Conservation (phyloP, 1,284 basidiomycete species). For the Cryptococcus sp. region DNA sequence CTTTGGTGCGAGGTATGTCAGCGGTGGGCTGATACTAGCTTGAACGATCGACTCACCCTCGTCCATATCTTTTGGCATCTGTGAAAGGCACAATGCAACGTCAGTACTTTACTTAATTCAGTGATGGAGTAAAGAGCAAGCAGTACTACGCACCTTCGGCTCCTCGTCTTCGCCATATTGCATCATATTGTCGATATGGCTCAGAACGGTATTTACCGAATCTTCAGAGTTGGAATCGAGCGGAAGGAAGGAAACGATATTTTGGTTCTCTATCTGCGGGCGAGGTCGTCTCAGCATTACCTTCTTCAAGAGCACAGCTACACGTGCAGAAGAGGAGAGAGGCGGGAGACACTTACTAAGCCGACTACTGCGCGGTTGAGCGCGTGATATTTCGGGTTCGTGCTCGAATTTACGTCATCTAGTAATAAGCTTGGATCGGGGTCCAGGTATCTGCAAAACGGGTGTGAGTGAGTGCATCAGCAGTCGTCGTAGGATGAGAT, state of each 20-base stretch:
- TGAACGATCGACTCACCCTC: conserved; percentile 64
- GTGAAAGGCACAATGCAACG: not conserved
- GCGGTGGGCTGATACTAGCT: not conserved
- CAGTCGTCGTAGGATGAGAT: not conserved
- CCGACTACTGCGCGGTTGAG: conserved; percentile 94
- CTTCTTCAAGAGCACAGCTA: conserved; percentile 5
- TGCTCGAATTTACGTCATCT: conserved; percentile 63
- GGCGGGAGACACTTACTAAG: conserved; percentile 62
- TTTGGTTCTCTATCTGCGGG: conserved; percentile 92
- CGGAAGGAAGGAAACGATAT: conserved; percentile 94
- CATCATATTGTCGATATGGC: conserved; percentile 96
- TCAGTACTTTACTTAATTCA: not conserved
- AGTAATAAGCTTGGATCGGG: conserved; percentile 91
- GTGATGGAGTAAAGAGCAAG: not conserved
- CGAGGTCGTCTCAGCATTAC: conserved; percentile 4
- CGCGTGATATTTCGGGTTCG: conserved; percentile 86
- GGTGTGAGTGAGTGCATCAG: too few relatives aligned
- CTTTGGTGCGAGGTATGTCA: conserved; percentile 13
- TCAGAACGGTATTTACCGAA: conserved; percentile 84
- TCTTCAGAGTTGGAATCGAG: conserved; percentile 89
- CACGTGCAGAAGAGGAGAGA: not conserved
- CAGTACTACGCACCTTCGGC: conserved; percentile 64
- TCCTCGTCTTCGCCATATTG: conserved; percentile 95
- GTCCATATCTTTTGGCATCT: conserved; percentile 76
- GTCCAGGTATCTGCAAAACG: conserved; percentile 74